Percentiles rank a stretch among this genome's conserved stretches.
Evolutionary conservation across 2,329 filamentous ascomycete species (phyloP).

Genomic region (Elsinoe fawcettii): DNA sequence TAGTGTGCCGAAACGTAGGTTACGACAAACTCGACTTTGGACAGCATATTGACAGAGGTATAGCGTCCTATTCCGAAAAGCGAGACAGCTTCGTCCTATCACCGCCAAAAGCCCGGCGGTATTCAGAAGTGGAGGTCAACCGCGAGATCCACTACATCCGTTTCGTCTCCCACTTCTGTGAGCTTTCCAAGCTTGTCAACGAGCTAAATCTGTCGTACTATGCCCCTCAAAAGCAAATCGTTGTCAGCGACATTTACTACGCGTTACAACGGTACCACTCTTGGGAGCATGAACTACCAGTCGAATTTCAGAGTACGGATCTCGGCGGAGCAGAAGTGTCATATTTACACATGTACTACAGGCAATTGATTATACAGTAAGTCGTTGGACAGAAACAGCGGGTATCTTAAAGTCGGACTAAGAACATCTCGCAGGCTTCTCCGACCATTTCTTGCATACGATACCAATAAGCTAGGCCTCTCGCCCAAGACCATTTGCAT

Average conservation of each 20-base stretch:
- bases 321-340: background rate
- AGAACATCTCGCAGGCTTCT: background rate
- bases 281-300: conserved; percentile 3
- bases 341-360: conserved; percentile 11
- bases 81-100: conserved; percentile 4
- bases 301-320: conserved; percentile 3
- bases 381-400: background rate
- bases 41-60: background rate
- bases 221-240: background rate
- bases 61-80: conserved; percentile 1
- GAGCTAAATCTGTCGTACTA: conserved; percentile 4
- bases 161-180: conserved; percentile 3
- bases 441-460: background rate
- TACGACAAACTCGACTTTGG: background rate
- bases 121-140: background rate
- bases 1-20: conserved; percentile 2
- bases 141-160: conserved; percentile 3
- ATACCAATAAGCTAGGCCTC: background rate
- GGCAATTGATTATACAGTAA: conserved; percentile 1
- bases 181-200: conserved; percentile 10
- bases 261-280: background rate
- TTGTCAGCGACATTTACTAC: background rate
- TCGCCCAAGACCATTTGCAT: background rate
- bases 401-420: background rate
- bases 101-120: background rate